Conservation (phyloP, 257 asterid genomes). For the Datura wrightii region DNA sequence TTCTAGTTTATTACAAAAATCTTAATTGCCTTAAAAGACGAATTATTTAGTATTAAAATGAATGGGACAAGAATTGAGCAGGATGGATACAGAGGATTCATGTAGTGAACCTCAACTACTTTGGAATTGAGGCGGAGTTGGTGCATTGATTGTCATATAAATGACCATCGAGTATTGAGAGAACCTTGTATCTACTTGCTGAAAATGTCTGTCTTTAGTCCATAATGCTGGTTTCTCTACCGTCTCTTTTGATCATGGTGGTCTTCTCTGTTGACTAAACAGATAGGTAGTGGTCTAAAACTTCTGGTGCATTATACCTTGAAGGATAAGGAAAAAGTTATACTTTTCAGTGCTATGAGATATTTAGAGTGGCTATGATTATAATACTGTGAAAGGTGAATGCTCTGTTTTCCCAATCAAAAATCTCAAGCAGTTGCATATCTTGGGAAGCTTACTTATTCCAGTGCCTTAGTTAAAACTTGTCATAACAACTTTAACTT, state of each 20-base stretch:
- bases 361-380: not conserved
- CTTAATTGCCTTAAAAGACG: not conserved
- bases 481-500: not conserved
- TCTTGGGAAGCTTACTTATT: not conserved
- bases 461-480: not conserved
- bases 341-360: constrained; percentile 3
- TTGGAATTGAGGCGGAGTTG: not conserved
- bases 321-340: not conserved
- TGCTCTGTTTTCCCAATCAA: not conserved
- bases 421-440: not conserved
- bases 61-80: not conserved
- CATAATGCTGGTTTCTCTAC: not conserved
- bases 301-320: not conserved
- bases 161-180: not conserved
- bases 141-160: not conserved
- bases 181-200: constrained; percentile 9
- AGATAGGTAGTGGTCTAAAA: not conserved
- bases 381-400: not conserved
- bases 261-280: not conserved
- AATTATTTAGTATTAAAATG: constrained; percentile 4
- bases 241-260: not conserved
- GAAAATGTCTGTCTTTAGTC: not conserved
- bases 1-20: not conserved
- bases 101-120: not conserved
- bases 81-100: not conserved